Conservation (phyloP, 495 filamentous ascomycete genomes). For the Bathelium albidoporum region DNA sequence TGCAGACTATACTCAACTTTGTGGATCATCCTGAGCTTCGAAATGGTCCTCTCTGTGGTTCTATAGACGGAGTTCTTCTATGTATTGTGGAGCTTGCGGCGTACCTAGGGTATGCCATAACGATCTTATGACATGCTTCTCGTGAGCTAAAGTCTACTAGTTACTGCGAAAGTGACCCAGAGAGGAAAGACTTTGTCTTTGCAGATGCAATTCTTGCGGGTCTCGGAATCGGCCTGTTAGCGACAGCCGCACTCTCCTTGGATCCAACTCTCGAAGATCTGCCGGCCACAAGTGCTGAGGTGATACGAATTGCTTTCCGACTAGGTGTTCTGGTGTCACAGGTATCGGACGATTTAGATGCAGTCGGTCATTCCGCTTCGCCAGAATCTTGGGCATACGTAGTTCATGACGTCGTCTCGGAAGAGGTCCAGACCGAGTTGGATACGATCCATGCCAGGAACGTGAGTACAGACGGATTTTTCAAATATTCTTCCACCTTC, state of each 20-base stretch:
- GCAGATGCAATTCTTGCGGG: neutral
- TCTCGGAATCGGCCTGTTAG: constrained; percentile 15
- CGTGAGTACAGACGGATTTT: neutral
- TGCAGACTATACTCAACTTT: neutral
- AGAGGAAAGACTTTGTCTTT: neutral
- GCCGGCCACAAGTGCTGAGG: constrained; percentile 16
- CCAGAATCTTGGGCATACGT: constrained; percentile 36
- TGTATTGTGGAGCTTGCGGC: neutral
- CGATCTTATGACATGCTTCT: neutral
- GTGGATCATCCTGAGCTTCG: neutral
- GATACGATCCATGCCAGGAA: constrained; percentile 23
- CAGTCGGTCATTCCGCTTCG: constrained; percentile 13
- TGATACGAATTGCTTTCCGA: constrained; percentile 17
- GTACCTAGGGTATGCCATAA: neutral
- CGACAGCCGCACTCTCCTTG: constrained; percentile 16
- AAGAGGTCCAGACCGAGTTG: constrained; percentile 32
- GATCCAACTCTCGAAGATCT: constrained; percentile 14
- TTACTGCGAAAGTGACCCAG: neutral
- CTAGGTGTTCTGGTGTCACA: constrained; percentile 28
- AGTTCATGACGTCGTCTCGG: constrained; percentile 25
- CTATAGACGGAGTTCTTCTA: neutral
- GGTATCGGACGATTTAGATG: constrained; percentile 30
- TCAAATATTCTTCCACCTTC: neutral
- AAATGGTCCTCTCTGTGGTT: neutral
- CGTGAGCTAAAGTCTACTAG: neutral